Evolutionary conservation across 768 basidiomycete species (phyloP).

Genomic region (Pleurotus tuoliensis): DNA sequence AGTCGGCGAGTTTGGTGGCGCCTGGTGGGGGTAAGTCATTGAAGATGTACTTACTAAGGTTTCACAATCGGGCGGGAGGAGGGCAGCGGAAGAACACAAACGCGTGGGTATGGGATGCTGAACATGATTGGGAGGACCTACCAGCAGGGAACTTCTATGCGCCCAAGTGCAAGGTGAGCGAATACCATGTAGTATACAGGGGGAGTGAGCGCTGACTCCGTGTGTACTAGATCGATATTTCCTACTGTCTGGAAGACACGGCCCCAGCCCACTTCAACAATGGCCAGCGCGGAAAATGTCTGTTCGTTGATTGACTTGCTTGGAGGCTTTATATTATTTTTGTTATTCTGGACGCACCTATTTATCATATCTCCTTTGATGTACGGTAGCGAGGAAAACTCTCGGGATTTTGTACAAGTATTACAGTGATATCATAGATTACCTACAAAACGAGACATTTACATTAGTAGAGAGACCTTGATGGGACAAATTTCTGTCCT

Average conservation of each 20-base stretch:
- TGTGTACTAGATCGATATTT: not conserved
- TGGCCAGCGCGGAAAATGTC: not conserved
- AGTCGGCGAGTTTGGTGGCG: not conserved
- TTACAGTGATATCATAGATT: too few relatives aligned
- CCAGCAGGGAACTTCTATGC: not conserved
- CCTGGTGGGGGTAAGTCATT: not conserved
- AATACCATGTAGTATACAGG: not conserved
- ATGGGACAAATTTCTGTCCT: too few relatives aligned
- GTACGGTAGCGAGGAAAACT: too few relatives aligned
- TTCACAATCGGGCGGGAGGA: not conserved
- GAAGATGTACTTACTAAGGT: not conserved
- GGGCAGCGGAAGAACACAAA: not conserved
- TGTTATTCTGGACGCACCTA: too few relatives aligned
- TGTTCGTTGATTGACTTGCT: not conserved
- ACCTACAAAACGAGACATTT: too few relatives aligned
- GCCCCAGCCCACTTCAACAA: not conserved
- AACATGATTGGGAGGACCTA: not conserved
- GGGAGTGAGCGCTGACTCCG: not conserved
- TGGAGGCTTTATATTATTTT: too few relatives aligned
- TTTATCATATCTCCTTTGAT: too few relatives aligned
- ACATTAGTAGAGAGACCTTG: too few relatives aligned
- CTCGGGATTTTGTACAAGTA: too few relatives aligned
- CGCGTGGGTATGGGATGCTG: not conserved
- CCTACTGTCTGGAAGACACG: not conserved
- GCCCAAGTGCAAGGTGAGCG: not conserved